Evolutionary conservation across 2,329 filamentous ascomycete genomes (phyloP).

Genomic region (Pyricularia grisea): DNA sequence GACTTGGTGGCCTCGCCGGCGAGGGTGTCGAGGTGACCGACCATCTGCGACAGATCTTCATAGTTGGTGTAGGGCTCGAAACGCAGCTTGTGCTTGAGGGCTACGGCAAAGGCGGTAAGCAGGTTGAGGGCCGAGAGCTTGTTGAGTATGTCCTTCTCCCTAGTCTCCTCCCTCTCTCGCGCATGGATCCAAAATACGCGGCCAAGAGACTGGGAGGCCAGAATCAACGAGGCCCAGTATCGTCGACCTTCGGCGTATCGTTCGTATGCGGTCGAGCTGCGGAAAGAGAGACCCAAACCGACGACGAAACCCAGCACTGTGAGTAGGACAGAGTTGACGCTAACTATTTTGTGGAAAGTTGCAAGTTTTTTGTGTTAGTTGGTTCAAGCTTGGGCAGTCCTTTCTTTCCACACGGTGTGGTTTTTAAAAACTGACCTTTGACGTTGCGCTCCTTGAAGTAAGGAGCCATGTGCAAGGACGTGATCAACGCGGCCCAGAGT

Average conservation of each 20-base stretch:
- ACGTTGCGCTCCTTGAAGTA: neutral
- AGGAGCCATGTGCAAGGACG: conserved; percentile 16
- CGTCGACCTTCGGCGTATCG: conserved; percentile 49
- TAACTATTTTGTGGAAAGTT: conserved; percentile 17
- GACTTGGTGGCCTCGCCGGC: conserved; percentile 35
- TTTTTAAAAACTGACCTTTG: neutral
- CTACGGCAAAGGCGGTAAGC: conserved; percentile 56
- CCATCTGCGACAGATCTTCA: conserved; percentile 52
- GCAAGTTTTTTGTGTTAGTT: neutral
- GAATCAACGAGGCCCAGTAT: conserved; percentile 48
- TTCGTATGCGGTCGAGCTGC: conserved; percentile 71
- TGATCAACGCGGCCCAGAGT: conserved; percentile 58
- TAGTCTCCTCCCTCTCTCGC: conserved; percentile 47
- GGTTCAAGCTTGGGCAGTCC: too few relatives aligned
- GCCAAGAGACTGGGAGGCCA: conserved; percentile 58
- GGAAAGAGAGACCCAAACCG: conserved; percentile 67
- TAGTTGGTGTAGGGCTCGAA: conserved; percentile 66
- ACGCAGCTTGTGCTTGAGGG: conserved; percentile 64
- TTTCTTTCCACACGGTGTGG: neutral
- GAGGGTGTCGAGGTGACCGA: conserved; percentile 58
- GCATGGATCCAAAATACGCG: conserved; percentile 78
- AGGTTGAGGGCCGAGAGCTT: conserved; percentile 62
- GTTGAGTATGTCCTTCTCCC: conserved; percentile 53
- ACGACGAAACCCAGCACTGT: conserved; percentile 83
- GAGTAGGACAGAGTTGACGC: conserved; percentile 61